These are phyloP conservation scores for Boletus tomentosulus DNA, from an alignment of 768 basidiomycete species.

Conservation along the genomic window DNA sequence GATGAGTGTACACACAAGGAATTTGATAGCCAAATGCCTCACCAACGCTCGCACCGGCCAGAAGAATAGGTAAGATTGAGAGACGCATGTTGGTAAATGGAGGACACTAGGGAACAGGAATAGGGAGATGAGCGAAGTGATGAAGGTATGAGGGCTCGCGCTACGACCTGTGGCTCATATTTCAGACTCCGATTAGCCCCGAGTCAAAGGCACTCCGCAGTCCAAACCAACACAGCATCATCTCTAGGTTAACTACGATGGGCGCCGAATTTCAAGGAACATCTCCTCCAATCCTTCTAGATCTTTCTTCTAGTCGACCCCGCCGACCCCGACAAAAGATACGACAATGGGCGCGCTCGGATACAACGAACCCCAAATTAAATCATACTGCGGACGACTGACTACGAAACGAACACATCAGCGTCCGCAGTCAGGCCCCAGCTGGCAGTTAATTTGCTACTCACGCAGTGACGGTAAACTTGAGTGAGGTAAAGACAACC, in stretches of 20 bases:
- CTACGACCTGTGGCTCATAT: constrained; percentile 2
- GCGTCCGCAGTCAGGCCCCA: neutral
- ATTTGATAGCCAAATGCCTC: constrained; percentile 5
- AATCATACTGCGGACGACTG: constrained; percentile 25
- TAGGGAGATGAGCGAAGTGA: neutral
- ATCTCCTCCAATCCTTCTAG: neutral
- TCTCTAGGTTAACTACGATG: neutral
- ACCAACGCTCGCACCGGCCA: constrained; percentile 36
- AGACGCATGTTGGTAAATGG: constrained; percentile 32
- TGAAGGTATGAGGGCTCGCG: neutral
- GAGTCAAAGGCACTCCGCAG: constrained; percentile 3
- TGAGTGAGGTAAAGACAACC: constrained; percentile 31
- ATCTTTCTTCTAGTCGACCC: neutral
- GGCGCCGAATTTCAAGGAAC: neutral
- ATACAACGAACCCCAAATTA: neutral
- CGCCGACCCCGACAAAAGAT: neutral
- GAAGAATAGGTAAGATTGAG: constrained; percentile 33
- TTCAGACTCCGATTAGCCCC: constrained; percentile 23
- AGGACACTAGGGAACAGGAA: neutral
- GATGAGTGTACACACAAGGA: neutral
- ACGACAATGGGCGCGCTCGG: neutral
- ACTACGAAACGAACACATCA: constrained; percentile 6
- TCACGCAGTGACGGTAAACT: constrained; percentile 32
- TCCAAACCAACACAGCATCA: neutral
- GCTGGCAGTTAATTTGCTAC: constrained; percentile 1